Percentiles rank a stretch among this genome's conserved stretches.
These are phyloP conservation scores for Flaveria sonorensis DNA, from an alignment of 129 eudicot genomes.

Conservation along the genomic window DNA sequence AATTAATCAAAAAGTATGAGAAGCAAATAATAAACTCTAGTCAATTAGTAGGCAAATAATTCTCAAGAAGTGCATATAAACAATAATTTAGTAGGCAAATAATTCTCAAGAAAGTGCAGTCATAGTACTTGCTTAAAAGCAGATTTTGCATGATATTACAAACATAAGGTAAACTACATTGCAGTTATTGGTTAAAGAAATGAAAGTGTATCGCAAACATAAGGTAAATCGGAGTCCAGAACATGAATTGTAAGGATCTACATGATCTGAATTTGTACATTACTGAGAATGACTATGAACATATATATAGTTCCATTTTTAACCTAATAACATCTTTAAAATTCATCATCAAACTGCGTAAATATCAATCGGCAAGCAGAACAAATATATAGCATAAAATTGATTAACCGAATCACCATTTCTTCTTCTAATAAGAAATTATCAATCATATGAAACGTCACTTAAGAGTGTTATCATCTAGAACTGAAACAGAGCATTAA, in stretches of 20 bases:
- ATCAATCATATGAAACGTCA: background rate
- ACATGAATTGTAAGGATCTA: background rate
- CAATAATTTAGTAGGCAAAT: too few relatives aligned
- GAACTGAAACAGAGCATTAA: slow-evolving; percentile 2
- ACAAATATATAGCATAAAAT: background rate
- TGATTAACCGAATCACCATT: background rate
- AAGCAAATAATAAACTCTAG: too few relatives aligned
- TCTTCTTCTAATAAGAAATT: background rate
- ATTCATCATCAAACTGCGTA: background rate
- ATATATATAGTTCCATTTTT: background rate
- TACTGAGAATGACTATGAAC: background rate
- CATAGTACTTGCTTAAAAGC: too few relatives aligned
- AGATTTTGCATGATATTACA: background rate
- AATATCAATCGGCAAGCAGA: background rate
- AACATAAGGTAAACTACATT: background rate
- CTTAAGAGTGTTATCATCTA: background rate
- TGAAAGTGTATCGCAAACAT: background rate
- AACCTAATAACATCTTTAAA: background rate
- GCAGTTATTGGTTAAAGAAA: background rate
- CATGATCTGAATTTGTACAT: slow-evolving; percentile 5
- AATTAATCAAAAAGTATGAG: too few relatives aligned
- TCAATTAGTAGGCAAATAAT: too few relatives aligned
- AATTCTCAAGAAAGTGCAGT: too few relatives aligned
- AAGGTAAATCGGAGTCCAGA: background rate
- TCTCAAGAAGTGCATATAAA: too few relatives aligned